Conservation (phyloP, 371 early-diverging fungal genomes). For the Cokeromyces recurvatus region DNA sequence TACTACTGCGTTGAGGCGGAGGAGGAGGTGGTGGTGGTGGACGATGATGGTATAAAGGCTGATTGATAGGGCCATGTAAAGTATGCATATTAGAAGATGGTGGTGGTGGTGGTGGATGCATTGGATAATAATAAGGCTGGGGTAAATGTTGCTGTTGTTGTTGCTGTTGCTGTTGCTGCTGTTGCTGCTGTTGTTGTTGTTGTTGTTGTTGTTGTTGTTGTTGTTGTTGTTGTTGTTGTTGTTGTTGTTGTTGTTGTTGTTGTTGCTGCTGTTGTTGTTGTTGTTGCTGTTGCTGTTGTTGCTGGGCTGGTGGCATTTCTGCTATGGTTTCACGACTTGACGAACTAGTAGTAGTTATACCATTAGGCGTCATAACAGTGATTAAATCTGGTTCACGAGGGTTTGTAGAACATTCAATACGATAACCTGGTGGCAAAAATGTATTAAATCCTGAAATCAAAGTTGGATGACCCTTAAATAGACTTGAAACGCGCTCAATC, state of each 20-base stretch:
- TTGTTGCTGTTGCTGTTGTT: neutral
- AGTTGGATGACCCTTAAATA: slow-evolving; percentile 92
- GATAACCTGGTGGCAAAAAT: slow-evolving; percentile 96
- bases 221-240: neutral
- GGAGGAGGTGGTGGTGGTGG: neutral
- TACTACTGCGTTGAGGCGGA: neutral
- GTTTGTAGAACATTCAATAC: slow-evolving; percentile 82
- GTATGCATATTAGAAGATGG: neutral
- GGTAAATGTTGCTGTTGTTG: neutral
- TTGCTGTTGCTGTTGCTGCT: neutral
- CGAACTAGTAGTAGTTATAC: slow-evolving; percentile 18
- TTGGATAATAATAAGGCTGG: too few species aligned
- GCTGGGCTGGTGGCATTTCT: neutral
- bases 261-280: neutral
- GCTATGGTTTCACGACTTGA: neutral
- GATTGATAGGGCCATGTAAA: too few species aligned
- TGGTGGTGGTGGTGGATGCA: neutral
- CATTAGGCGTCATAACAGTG: slow-evolving; percentile 85
- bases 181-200: neutral
- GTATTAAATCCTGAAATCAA: slow-evolving; percentile 99
- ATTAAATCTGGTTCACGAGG: slow-evolving; percentile 70
- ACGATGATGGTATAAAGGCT: neutral
- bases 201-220: neutral
- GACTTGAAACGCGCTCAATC: slow-evolving; percentile 91
- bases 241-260: neutral